A percentile compares a stretch with the other conserved stretches of the same genome.
These are phyloP conservation scores for Apiotrichum akiyoshidainum DNA, from an alignment of 1,284 basidiomycete species.

Conservation along the genomic window DNA sequence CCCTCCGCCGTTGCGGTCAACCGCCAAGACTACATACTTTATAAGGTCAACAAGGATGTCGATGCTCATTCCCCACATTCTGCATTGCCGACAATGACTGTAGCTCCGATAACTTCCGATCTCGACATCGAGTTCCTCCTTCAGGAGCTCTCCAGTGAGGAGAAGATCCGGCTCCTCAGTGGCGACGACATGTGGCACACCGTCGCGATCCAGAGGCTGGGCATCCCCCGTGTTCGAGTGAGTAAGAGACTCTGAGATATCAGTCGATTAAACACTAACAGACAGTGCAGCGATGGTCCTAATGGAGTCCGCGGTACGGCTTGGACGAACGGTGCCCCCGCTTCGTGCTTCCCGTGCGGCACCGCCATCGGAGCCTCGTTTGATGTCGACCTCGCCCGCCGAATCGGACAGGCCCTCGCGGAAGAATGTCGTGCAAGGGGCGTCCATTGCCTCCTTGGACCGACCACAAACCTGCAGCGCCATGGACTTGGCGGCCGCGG, in stretches of 20 bases:
- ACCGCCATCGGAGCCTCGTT: conserved; percentile 72
- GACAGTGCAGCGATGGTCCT: conserved; percentile 24
- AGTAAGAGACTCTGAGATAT: conserved; percentile 14
- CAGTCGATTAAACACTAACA: not conserved
- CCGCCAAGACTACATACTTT: too few relatives aligned
- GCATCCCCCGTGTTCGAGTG: conserved; percentile 69
- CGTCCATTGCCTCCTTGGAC: conserved; percentile 65
- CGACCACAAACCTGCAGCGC: conserved; percentile 76
- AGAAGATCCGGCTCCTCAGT: conserved; percentile 63
- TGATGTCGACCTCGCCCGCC: conserved; percentile 63
- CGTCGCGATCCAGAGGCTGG: conserved; percentile 61
- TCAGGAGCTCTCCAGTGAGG: conserved; percentile 20
- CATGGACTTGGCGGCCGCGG: conserved; percentile 68
- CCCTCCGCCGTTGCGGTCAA: too few relatives aligned
- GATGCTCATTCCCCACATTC: too few relatives aligned
- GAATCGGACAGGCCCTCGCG: conserved; percentile 62
- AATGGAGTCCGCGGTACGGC: conserved; percentile 54
- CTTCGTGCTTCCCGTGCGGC: conserved; percentile 51
- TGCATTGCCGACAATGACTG: too few relatives aligned
- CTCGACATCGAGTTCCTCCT: not conserved
- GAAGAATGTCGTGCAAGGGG: conserved; percentile 66
- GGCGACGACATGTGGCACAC: conserved; percentile 77
- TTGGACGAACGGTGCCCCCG: conserved; percentile 26
- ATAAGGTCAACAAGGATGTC: too few relatives aligned
- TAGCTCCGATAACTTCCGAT: too few relatives aligned